A percentile compares a stretch with the other conserved stretches of the same genome.
These are phyloP conservation scores for Ophiosphaerella herpotricha DNA, from an alignment of 2,329 filamentous ascomycete species.

Conservation along the genomic window DNA sequence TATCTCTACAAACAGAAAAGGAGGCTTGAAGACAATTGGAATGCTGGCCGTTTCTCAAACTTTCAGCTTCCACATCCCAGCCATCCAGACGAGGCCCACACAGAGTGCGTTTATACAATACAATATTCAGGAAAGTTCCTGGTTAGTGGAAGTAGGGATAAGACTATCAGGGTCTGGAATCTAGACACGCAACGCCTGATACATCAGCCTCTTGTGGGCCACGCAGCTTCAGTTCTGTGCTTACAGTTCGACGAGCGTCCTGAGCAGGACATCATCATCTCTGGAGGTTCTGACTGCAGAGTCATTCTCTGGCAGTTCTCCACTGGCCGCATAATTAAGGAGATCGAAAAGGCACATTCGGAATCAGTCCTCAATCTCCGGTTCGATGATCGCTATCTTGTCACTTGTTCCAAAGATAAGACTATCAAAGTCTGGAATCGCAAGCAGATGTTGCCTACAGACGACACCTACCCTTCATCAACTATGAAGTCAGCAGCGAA, in stretches of 20 bases:
- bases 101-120: conserved; percentile 92
- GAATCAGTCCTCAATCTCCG: conserved; percentile 94
- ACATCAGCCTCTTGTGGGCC: conserved; percentile 73
- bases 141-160: conserved; percentile 91
- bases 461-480: conserved; percentile 45
- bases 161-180: conserved; percentile 87
- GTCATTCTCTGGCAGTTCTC: conserved; percentile 94
- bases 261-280: conserved; percentile 89
- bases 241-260: conserved; percentile 91
- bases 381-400: conserved; percentile 87
- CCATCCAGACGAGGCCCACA: conserved; percentile 79
- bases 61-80: conserved; percentile 90
- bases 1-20: conserved; percentile 89
- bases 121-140: conserved; percentile 85
- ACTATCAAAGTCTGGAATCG: conserved; percentile 97
- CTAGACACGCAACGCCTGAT: conserved; percentile 79
- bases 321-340: conserved; percentile 80
- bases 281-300: conserved; percentile 88
- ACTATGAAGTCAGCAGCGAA: conserved; percentile 50
- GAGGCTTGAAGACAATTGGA: conserved; percentile 89
- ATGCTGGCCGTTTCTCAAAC: conserved; percentile 76
- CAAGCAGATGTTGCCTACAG: conserved; percentile 49
- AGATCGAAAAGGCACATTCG: conserved; percentile 74
- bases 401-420: conserved; percentile 97
- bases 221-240: conserved; percentile 86